These are phyloP conservation scores for Pelagophyceae sp. DNA, from an alignment of 352 stramenopile genomes.

Conservation along the genomic window DNA sequence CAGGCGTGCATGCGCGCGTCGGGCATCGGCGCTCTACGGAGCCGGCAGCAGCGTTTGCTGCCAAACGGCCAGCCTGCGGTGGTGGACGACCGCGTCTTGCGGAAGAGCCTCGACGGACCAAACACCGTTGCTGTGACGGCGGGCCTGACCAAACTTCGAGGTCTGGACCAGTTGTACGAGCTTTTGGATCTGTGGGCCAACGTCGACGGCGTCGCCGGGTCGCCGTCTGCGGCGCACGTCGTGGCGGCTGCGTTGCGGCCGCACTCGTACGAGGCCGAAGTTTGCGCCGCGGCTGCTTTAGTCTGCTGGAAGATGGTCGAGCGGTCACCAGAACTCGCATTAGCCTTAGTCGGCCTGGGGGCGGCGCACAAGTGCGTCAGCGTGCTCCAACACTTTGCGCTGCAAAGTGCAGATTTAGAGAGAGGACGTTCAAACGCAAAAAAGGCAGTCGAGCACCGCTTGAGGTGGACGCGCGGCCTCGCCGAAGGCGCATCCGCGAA, in stretches of 20 bases:
- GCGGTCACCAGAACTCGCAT: background rate
- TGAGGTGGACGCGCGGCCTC: background rate
- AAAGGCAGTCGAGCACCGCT: background rate
- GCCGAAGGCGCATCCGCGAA: background rate
- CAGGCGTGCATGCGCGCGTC: background rate
- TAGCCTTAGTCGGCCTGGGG: background rate
- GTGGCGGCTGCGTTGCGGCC: background rate
- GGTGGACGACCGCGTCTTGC: no score
- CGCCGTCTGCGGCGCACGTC: background rate
- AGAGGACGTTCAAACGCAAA: background rate
- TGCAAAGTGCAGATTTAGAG: background rate
- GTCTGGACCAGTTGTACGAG: conserved; percentile 14
- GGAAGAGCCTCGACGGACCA: no score
- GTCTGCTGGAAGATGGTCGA: background rate
- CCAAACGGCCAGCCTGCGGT: no score
- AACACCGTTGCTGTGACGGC: no score
- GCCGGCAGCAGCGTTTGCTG: no score
- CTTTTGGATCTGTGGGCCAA: background rate
- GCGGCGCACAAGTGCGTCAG: background rate
- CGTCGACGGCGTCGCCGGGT: background rate
- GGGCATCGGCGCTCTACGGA: no score
- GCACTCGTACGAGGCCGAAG: background rate
- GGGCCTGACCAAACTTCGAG: no score
- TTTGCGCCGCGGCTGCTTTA: background rate
- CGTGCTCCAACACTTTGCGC: background rate